Evolutionary conservation across 371 early-diverging fungal genomes (phyloP), one percentile per base, ranked within the genome.

Genomic region (Zopfochytrium polystomum): DNA sequence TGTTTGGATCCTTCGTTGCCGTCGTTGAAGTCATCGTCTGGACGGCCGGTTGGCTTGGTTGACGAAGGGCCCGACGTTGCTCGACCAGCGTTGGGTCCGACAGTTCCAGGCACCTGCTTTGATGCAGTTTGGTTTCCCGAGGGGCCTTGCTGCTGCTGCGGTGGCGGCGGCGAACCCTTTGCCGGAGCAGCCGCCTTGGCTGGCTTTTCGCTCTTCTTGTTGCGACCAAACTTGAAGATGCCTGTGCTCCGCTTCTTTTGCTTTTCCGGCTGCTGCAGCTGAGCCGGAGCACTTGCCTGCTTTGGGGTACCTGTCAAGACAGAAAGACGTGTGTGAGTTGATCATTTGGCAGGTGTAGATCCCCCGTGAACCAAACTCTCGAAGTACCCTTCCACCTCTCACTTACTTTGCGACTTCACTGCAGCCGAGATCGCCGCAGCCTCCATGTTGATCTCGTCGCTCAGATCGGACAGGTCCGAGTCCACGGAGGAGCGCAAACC

Each of bases 181-280:
- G n/a, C n/a, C 7, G 38, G 11, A 38, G 38, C 38, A 38, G 38
- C 7, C 18, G 38, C 38, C 38, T 38, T 38, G 11, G 38, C 7
- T 11, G 38, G 38, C 18, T 7, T 47, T 23, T 47, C 23, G 27
- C 45, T 45, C 56, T 55, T 55, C 29, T 38, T 55, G 13, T 30
- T 27, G 7, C 25, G 7, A 20, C 56, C 56, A 29, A 55, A 55
- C 23, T 45, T 45, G 45, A 55, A 55, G 25, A 55, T 55, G 26
- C 56, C 56, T 6, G 56, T 55, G 45, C 35, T 55, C 29, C 56
- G 9, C 56, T 55, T 55, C 45, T 55, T 55, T 35, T 55, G 30
- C 34, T 34, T 23, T 3, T 22, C 25, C 18, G 47, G 47, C 29
- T 29, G 5, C n/a, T n/a, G n/a, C 13, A 4, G 9, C n/a, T 42